phyloP scores from a whole-genome alignment of 1,284 basidiomycete genomes.

The Coniferiporia weirii region DNA sequence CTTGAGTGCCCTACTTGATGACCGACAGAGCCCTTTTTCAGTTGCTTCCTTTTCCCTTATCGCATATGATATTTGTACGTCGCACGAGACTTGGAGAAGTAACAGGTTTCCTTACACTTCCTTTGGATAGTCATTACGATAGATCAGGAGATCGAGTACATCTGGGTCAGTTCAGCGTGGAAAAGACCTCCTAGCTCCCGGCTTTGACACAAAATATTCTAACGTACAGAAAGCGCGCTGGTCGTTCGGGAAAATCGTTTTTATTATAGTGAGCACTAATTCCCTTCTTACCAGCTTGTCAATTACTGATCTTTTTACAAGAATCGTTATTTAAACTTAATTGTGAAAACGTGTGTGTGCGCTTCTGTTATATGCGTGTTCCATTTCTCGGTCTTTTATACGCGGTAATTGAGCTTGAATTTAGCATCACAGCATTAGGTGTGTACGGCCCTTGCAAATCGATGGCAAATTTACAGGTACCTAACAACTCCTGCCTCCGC shows the following conservation, averaged over 20 bases:
- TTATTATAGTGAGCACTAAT: not conserved
- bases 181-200: not conserved
- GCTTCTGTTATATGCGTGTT: too few species aligned
- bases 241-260: not conserved
- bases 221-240: conserved; percentile 3
- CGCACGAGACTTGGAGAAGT: too few species aligned
- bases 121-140: not conserved
- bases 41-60: not conserved
- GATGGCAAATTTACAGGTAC: too few species aligned
- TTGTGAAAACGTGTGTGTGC: not conserved
- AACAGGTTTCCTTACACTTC: not conserved
- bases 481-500: too few species aligned
- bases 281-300: too few species aligned
- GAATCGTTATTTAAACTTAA: not conserved
- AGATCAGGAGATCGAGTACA: not conserved
- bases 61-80: not conserved
- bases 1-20: too few species aligned
- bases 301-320: too few species aligned
- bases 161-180: not conserved
- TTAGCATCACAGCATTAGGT: too few species aligned
- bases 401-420: too few species aligned
- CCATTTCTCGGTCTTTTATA: too few species aligned
- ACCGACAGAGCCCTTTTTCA: too few species aligned
- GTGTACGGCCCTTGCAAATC: too few species aligned
- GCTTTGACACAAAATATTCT: not conserved